Percentiles rank a stretch among this genome's conserved stretches.
These are phyloP conservation scores for Hanseniaspora sp. DNA, from an alignment of 1,139 yeast genomes.

Conservation along the genomic window DNA sequence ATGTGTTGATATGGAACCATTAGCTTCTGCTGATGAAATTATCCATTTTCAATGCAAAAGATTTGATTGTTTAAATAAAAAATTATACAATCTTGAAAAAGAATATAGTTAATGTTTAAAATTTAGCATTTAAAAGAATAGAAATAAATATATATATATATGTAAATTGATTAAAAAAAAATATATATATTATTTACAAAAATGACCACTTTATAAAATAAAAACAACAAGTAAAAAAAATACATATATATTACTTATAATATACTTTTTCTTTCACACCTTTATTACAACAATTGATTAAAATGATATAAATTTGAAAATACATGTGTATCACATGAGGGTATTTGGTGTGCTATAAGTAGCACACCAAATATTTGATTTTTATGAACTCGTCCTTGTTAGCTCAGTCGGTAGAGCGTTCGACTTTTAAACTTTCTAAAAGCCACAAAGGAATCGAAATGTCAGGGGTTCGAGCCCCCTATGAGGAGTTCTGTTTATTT, in stretches of 20 bases:
- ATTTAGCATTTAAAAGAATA: neutral
- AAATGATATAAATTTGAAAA: too few relatives aligned
- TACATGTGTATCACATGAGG: too few relatives aligned
- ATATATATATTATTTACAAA: too few relatives aligned
- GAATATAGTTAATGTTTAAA: neutral
- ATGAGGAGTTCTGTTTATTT: conserved; percentile 29
- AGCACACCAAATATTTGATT: neutral
- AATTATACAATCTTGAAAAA: conserved; percentile 19
- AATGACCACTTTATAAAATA: too few relatives aligned
- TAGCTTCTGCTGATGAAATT: conserved; percentile 25
- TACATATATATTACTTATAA: too few relatives aligned
- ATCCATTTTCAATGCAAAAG: conserved; percentile 26
- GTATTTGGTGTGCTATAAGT: too few relatives aligned
- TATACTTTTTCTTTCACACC: too few relatives aligned
- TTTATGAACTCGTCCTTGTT: conserved; percentile 29
- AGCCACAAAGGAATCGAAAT: conserved; percentile 28
- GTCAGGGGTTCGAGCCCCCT: conserved; percentile 35
- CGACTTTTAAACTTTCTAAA: conserved; percentile 26
- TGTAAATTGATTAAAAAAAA: neutral
- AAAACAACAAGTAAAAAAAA: too few relatives aligned
- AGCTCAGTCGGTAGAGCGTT: conserved; percentile 32
- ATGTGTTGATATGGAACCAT: conserved; percentile 14
- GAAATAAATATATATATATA: neutral
- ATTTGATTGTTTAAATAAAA: conserved; percentile 26
- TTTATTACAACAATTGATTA: too few relatives aligned